phyloP scores from a whole-genome alignment of 2,329 filamentous ascomycete genomes.

The Penicillium janthinellum region DNA sequence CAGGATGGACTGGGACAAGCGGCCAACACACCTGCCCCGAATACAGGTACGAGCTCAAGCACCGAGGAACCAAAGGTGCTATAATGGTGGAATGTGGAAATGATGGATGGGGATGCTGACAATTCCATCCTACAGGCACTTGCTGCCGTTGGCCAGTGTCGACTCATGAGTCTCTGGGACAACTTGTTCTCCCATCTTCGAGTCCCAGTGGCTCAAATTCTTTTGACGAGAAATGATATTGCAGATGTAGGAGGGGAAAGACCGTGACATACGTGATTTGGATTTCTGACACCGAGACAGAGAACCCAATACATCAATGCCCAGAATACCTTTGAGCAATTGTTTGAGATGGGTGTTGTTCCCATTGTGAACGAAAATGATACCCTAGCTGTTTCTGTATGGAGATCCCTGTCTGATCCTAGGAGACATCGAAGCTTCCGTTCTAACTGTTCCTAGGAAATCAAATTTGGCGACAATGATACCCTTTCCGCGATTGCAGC shows the following conservation, averaged over 20 bases:
- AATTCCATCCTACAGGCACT: constrained; percentile 61
- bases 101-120: background rate
- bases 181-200: constrained; percentile 83
- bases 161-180: constrained; percentile 94
- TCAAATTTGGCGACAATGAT: constrained; percentile 99
- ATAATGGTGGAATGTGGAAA: background rate
- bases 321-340: constrained; percentile 88
- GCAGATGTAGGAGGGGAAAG: constrained; percentile 67
- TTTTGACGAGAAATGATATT: constrained; percentile 94
- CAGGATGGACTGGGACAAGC: constrained; percentile 82
- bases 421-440: too few relatives aligned
- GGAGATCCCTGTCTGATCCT: constrained; percentile 12
- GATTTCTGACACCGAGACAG: constrained; percentile 45
- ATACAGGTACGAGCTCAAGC: constrained; percentile 64
- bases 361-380: constrained; percentile 99
- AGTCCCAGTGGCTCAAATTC: constrained; percentile 91
- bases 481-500: constrained; percentile 95
- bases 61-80: background rate
- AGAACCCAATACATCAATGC: constrained; percentile 94
- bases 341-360: constrained; percentile 92
- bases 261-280: background rate
- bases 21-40: constrained; percentile 86
- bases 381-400: constrained; percentile 80
- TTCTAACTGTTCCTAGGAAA: constrained; percentile 59
- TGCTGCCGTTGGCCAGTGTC: constrained; percentile 93